Conservation (phyloP, 1,139 yeast species). For the Candida tropicalis region DNA sequence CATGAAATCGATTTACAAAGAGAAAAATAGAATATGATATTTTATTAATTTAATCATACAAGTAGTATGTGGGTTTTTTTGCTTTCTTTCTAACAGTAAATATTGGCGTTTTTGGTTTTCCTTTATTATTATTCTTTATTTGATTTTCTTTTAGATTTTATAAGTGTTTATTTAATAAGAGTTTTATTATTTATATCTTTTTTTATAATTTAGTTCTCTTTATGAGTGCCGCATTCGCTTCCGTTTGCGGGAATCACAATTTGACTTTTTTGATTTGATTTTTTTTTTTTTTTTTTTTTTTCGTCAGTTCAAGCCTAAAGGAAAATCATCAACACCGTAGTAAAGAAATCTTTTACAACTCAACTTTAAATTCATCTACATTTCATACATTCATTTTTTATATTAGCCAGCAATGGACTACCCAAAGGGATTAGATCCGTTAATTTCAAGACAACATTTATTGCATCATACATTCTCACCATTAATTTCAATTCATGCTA, state of each 20-base stretch:
- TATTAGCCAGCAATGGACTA: constrained; percentile 24
- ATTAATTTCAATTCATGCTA: constrained; percentile 54
- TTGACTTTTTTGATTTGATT: not conserved
- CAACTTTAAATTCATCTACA: not conserved
- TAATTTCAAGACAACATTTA: constrained; percentile 44
- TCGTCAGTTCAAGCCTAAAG: not conserved
- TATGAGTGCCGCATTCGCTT: not conserved
- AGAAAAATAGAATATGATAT: constrained; percentile 16
- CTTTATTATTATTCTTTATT: not conserved
- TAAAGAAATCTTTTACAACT: no score
- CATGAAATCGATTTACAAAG: constrained; percentile 60
- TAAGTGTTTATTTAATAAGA: not conserved
- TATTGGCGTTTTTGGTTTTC: no score
- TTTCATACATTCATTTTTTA: not conserved
- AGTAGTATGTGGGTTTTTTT: no score
- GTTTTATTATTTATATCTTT: no score
- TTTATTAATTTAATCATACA: not conserved
- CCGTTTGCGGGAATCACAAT: not conserved
- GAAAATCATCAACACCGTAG: not conserved
- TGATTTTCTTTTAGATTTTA: not conserved
- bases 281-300: not conserved
- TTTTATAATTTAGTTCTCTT: not conserved
- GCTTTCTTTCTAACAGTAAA: no score
- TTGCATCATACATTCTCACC: constrained; percentile 61
- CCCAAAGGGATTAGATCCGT: constrained; percentile 47